These are phyloP conservation scores for Schrenkiella parvula DNA, from an alignment of 345 rosid species.

Conservation along the genomic window DNA sequence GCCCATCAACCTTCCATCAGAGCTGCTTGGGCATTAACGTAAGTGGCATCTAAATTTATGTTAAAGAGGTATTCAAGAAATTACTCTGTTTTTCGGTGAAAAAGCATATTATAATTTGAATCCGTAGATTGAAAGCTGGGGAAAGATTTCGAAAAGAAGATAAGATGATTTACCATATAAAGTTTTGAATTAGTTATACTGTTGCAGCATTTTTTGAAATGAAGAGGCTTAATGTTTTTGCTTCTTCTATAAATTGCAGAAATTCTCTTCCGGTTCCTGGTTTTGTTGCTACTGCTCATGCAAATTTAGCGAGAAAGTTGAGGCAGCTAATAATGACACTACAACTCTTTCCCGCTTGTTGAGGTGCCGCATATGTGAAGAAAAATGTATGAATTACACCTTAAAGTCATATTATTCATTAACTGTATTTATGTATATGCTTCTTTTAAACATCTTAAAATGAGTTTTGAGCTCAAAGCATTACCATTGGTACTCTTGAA, in stretches of 20 bases:
- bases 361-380: constrained; percentile 65
- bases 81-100: not conserved
- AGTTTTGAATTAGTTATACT: not conserved
- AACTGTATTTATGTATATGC: not conserved
- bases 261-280: constrained; percentile 84
- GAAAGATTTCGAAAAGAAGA: not conserved
- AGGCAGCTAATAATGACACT: constrained; percentile 35
- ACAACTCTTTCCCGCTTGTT: constrained; percentile 28
- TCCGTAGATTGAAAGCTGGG: not conserved
- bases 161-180: not conserved
- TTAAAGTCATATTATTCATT: not conserved
- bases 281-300: constrained; percentile 83
- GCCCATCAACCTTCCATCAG: constrained; percentile 96
- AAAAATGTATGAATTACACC: constrained; percentile 58
- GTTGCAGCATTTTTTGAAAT: not conserved
- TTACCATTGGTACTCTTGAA: constrained; percentile 38
- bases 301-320: constrained; percentile 65
- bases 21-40: constrained; percentile 78
- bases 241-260: constrained; percentile 45
- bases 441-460: constrained; percentile 13
- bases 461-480: not conserved
- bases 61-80: not conserved
- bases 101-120: not conserved
- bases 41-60: constrained; percentile 27
- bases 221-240: not conserved